Conservation (phyloP, 495 filamentous ascomycete genomes). For the Umbilicaria muhlenbergii region DNA sequence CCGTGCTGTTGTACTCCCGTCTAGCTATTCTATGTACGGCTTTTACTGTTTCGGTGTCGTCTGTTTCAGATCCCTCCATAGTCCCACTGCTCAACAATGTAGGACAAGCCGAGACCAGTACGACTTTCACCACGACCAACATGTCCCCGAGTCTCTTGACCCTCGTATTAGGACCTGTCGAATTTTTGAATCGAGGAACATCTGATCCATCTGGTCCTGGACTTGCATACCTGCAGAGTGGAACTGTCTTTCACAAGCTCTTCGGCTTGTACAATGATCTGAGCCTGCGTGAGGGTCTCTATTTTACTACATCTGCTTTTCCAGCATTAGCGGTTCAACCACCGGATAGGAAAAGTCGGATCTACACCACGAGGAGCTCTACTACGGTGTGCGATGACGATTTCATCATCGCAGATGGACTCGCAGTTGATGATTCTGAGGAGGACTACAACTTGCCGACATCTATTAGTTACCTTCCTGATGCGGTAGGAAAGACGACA, state of each 20-base stretch:
- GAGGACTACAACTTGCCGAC: too few species aligned
- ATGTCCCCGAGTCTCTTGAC: too few species aligned
- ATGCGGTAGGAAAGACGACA: background rate
- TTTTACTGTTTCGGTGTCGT: conserved; percentile 14
- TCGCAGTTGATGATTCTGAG: conserved; percentile 2
- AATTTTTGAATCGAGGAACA: background rate
- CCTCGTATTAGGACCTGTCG: background rate
- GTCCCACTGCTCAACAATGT: conserved; percentile 6
- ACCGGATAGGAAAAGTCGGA: conserved; percentile 1
- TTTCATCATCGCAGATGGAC: conserved; percentile 18
- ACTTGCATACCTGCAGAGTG: background rate
- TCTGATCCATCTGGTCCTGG: background rate
- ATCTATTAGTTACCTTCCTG: background rate
- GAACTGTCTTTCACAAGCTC: conserved; percentile 2
- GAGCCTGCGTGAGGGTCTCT: conserved; percentile 5
- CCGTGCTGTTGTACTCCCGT: conserved; percentile 29
- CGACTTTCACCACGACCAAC: too few species aligned
- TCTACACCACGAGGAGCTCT: conserved; percentile 1
- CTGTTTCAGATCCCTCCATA: conserved; percentile 25
- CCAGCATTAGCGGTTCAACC: background rate
- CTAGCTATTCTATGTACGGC: conserved; percentile 22
- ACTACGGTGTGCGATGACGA: conserved; percentile 17
- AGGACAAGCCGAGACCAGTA: background rate
- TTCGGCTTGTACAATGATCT: conserved; percentile 1
- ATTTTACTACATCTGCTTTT: background rate